Evolutionary conservation across 495 filamentous ascomycete genomes (phyloP).

Genomic region (Aspergillus cristatus): DNA sequence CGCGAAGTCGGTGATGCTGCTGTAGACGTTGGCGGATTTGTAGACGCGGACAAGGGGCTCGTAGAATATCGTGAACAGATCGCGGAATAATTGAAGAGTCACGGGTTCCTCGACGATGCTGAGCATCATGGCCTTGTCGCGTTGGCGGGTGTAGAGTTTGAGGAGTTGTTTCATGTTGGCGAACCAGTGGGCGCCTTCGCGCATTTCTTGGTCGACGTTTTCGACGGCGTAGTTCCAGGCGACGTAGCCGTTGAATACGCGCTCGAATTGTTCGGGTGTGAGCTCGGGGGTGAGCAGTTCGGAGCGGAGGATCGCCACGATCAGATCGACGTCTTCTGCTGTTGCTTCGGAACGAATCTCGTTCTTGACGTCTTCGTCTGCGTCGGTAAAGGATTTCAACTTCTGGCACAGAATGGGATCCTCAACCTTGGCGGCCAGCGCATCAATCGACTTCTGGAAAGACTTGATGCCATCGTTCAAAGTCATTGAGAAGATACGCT

Average conservation of each 20-base stretch:
- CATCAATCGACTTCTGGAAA: constrained; percentile 77
- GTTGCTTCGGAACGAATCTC: constrained; percentile 62
- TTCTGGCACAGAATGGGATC: constrained; percentile 76
- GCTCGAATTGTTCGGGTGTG: constrained; percentile 61
- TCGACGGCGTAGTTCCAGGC: constrained; percentile 94
- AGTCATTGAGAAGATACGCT: constrained; percentile 86
- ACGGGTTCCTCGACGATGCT: constrained; percentile 90
- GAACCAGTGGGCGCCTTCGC: constrained; percentile 80
- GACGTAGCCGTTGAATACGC: constrained; percentile 89
- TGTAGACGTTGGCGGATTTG: constrained; percentile 98
- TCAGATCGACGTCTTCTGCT: constrained; percentile 64
- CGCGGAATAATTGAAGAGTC: constrained; percentile 85
- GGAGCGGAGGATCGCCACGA: constrained; percentile 73
- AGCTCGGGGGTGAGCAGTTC: constrained; percentile 64
- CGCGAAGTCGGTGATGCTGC: constrained; percentile 91
- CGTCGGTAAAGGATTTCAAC: constrained; percentile 65
- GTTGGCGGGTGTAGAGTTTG: constrained; percentile 82
- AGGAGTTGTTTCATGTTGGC: constrained; percentile 90
- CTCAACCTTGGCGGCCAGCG: constrained; percentile 61
- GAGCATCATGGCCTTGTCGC: constrained; percentile 97
- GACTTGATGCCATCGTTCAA: constrained; percentile 79
- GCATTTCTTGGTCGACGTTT: constrained; percentile 80
- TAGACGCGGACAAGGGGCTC: constrained; percentile 94
- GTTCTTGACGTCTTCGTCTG: constrained; percentile 63
- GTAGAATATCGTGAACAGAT: constrained; percentile 98